Evolutionary conservation across 306 rosid species (phyloP).

Genomic region (Biancaea sappan): DNA sequence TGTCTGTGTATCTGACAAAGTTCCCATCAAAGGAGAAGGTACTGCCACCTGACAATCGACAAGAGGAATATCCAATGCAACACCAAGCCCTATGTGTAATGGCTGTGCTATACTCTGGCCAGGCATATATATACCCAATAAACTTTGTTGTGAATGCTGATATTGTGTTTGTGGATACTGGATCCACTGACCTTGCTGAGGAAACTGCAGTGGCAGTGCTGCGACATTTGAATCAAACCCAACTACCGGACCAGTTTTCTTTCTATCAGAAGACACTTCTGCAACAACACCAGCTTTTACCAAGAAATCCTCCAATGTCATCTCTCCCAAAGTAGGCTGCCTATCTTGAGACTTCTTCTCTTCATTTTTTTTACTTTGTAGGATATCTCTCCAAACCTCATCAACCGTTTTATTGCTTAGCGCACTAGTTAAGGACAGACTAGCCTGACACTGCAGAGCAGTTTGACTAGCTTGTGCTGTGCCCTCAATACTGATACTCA

Average conservation of each 20-base stretch:
- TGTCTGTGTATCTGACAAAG: constrained; percentile 60
- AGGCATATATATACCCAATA: constrained; percentile 69
- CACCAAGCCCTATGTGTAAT: constrained; percentile 57
- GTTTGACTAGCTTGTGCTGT: constrained; percentile 49
- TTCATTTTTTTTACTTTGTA: constrained; percentile 52
- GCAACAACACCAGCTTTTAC: constrained; percentile 85
- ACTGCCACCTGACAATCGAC: constrained; percentile 66
- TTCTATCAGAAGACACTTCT: constrained; percentile 48
- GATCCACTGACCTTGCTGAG: constrained; percentile 70
- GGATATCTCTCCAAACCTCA: constrained; percentile 96
- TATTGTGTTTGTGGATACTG: constrained; percentile 63
- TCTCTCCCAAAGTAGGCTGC: constrained; percentile 83
- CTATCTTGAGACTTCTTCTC: constrained; percentile 60
- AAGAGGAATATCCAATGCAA: constrained; percentile 59
- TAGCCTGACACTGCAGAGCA: constrained; percentile 62
- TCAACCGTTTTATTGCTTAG: constrained; percentile 88
- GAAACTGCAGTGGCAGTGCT: constrained; percentile 52
- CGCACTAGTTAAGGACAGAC: constrained; percentile 59
- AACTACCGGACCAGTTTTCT: constrained; percentile 38
- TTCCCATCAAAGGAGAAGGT: constrained; percentile 66
- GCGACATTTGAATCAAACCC: constrained; percentile 52
- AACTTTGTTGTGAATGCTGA: constrained; percentile 68
- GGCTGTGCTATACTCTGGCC: constrained; percentile 60
- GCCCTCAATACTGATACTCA: constrained; percentile 48
- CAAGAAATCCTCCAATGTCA: constrained; percentile 93